Evolutionary conservation across 805 yeast genomes (phyloP).

Genomic region (Saccharomyces jurei): DNA sequence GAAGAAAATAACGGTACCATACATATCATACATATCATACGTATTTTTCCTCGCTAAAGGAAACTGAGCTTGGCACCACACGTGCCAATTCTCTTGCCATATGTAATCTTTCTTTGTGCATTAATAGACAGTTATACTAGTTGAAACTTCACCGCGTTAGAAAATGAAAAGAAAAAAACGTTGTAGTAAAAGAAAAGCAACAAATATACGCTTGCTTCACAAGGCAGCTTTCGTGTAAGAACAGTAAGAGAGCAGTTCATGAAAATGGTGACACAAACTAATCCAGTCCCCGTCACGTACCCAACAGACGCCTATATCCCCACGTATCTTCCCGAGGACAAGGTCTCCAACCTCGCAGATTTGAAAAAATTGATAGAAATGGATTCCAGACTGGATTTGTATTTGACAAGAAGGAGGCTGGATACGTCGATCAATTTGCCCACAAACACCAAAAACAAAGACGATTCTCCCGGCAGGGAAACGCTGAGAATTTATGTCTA

Average conservation of each 20-base stretch:
- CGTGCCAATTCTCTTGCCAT: neutral
- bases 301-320: conserved; percentile 53
- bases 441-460: conserved; percentile 33
- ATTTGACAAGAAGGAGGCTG: conserved; percentile 70
- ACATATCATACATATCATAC: no score
- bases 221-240: no score
- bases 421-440: conserved; percentile 52
- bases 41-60: neutral
- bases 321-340: conserved; percentile 32
- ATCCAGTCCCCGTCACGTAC: conserved; percentile 26
- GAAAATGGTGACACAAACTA: conserved; percentile 12
- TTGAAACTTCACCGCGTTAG: neutral
- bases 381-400: conserved; percentile 72
- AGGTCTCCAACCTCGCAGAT: conserved; percentile 59
- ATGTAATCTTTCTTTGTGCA: neutral
- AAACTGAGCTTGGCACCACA: neutral
- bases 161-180: neutral
- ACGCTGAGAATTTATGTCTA: conserved; percentile 68
- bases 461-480: conserved; percentile 36
- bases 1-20: conserved; percentile 25
- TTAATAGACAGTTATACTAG: neutral
- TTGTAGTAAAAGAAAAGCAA: neutral
- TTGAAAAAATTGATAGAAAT: conserved; percentile 68
- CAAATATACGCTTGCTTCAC: neutral
- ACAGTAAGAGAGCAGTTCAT: neutral